Conservation (phyloP, 176 grass and related monocot genomes). For the Elymus sibiricus region DNA sequence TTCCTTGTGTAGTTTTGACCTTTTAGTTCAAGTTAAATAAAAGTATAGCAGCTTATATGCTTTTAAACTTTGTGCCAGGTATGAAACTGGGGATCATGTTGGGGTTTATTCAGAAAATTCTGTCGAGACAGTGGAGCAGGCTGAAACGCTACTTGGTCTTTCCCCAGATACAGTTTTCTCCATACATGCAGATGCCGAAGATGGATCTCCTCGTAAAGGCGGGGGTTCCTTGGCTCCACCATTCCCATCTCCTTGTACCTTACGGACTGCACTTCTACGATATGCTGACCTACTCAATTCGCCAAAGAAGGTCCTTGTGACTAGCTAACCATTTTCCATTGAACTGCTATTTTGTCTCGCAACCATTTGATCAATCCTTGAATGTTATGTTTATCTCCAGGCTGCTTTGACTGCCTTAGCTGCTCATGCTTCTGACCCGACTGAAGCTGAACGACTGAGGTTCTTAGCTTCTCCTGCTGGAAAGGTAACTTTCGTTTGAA, state of each 20-base stretch:
- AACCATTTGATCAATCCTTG: constrained; percentile 14
- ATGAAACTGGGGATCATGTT: constrained; percentile 95
- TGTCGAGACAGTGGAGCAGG: constrained; percentile 63
- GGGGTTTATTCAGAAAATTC: constrained; percentile 79
- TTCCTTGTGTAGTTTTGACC: neutral
- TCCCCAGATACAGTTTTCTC: constrained; percentile 72
- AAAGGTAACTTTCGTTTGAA: constrained; percentile 53
- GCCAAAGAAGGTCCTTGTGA: constrained; percentile 68
- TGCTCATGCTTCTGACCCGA: constrained; percentile 64
- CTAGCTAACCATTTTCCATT: neutral
- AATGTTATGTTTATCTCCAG: constrained; percentile 33
- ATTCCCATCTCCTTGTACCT: constrained; percentile 81
- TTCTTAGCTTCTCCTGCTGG: constrained; percentile 88
- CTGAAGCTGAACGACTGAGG: constrained; percentile 65
- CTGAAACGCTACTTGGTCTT: constrained; percentile 56
- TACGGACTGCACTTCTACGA: constrained; percentile 66
- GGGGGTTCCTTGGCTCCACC: constrained; percentile 69
- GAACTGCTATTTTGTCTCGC: constrained; percentile 1
- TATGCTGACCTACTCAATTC: constrained; percentile 81
- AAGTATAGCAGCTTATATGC: neutral
- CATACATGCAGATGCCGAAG: constrained; percentile 71
- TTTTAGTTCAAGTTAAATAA: neutral
- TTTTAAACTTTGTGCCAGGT: constrained; percentile 43
- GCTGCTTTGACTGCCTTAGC: constrained; percentile 84
- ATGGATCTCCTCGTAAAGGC: constrained; percentile 63